Evolutionary conservation across 371 early-diverging fungal genomes (phyloP).

Genomic region (Rhizopus arrhizus): DNA sequence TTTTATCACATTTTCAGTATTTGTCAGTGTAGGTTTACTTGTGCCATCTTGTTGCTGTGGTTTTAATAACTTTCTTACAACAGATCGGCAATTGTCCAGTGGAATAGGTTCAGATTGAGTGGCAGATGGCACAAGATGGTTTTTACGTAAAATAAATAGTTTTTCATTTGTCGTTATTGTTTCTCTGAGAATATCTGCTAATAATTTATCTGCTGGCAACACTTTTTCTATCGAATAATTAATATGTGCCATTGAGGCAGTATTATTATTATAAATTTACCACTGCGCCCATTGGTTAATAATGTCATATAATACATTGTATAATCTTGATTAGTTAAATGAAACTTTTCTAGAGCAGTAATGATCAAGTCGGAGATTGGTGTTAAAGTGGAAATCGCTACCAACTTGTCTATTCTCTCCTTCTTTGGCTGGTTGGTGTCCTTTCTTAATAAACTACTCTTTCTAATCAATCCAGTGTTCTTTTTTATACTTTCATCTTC

Average conservation of each 20-base stretch:
- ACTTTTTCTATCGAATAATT: constrained; percentile 23
- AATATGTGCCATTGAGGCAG: neutral
- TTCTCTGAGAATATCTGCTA: constrained; percentile 24
- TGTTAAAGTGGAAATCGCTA: constrained; percentile 36
- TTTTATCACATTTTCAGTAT: constrained; percentile 28
- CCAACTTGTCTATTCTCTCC: constrained; percentile 47
- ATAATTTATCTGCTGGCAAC: constrained; percentile 8
- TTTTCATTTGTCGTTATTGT: constrained; percentile 37
- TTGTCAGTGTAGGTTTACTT: constrained; percentile 3
- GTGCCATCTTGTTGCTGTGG: neutral
- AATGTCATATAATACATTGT: constrained; percentile 18
- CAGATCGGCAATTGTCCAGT: constrained; percentile 6
- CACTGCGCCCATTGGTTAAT: constrained; percentile 18
- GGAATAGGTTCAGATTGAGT: neutral
- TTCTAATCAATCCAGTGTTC: constrained; percentile 26
- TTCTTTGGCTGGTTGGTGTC: neutral
- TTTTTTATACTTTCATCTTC: constrained; percentile 29
- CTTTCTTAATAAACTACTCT: constrained; percentile 11
- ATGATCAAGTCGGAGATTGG: constrained; percentile 36
- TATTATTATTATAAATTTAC: constrained; percentile 1
- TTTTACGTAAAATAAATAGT: constrained; percentile 37
- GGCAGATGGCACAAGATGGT: neutral
- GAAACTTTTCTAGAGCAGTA: constrained; percentile 53
- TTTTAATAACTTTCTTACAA: constrained; percentile 1
- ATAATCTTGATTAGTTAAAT: constrained; percentile 29